A percentile compares a stretch with the other conserved stretches of the same genome.
phyloP scores from a whole-genome alignment of 768 basidiomycete species.

The Calocybe gangraenosa region DNA sequence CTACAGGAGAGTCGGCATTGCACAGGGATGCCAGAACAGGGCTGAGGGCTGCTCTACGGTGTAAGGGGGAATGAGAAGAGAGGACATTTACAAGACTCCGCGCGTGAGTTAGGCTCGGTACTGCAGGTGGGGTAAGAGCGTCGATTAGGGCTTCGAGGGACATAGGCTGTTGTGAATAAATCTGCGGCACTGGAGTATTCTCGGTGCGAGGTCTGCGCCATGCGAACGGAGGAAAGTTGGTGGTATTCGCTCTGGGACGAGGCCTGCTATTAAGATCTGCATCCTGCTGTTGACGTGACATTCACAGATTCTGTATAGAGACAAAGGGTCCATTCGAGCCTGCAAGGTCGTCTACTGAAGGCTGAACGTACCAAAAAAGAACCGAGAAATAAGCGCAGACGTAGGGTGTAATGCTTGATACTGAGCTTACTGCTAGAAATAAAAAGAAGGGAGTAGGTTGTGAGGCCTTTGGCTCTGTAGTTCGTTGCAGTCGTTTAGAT shows the following conservation, averaged over 20 bases:
- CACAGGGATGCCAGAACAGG: slow-evolving; percentile 64
- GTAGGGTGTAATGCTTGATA: no score
- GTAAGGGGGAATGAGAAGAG: slow-evolving; percentile 49
- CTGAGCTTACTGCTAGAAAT: no score
- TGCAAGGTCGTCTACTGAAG: not conserved
- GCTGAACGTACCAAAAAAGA: no score
- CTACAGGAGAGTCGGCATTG: slow-evolving; percentile 42
- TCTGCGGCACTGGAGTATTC: slow-evolving; percentile 9
- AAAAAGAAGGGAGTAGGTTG: no score
- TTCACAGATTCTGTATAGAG: slow-evolving; percentile 14
- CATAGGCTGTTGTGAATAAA: slow-evolving; percentile 23
- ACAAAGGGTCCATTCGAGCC: slow-evolving; percentile 3
- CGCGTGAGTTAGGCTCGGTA: slow-evolving; percentile 65
- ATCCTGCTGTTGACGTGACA: slow-evolving; percentile 26
- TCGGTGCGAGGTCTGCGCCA: slow-evolving; percentile 24
- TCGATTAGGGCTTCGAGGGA: slow-evolving; percentile 38
- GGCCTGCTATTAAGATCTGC: slow-evolving; percentile 21
- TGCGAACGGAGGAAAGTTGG: slow-evolving; percentile 26
- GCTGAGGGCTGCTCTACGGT: slow-evolving; percentile 46
- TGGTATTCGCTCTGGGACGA: slow-evolving; percentile 31
- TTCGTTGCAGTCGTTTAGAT: not conserved
- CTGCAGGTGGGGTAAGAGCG: slow-evolving; percentile 48
- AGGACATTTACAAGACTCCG: slow-evolving; percentile 53
- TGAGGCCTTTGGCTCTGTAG: slow-evolving; percentile 4
- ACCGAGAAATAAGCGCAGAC: no score